Percentiles rank a stretch among this genome's conserved stretches.
Evolutionary conservation across 257 asterid genomes (phyloP).

Genomic region (Plantago ovata): DNA sequence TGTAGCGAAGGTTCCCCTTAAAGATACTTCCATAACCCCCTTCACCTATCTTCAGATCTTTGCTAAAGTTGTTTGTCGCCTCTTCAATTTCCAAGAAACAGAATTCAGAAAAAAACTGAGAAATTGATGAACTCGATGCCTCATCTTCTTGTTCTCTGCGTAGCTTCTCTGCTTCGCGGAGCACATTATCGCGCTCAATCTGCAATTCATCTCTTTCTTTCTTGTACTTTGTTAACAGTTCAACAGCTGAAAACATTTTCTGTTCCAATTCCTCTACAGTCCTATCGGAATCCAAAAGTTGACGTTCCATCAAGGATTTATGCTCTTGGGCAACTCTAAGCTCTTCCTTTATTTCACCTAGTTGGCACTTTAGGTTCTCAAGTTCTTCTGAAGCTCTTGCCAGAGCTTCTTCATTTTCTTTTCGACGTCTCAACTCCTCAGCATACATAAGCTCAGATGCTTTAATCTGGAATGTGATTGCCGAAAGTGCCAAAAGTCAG

Average conservation of each 20-base stretch:
- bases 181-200: constrained; percentile 63
- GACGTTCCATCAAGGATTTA: constrained; percentile 47
- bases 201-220: constrained; percentile 69
- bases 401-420: constrained; percentile 67
- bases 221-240: constrained; percentile 73
- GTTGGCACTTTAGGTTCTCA: constrained; percentile 41
- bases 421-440: constrained; percentile 54
- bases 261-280: constrained; percentile 65
- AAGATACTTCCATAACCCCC: constrained; percentile 86
- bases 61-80: constrained; percentile 65
- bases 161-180: constrained; percentile 58
- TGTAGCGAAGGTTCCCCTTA: constrained; percentile 65
- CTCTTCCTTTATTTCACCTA: constrained; percentile 40
- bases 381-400: constrained; percentile 51
- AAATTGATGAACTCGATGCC: constrained; percentile 44
- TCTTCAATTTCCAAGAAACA: constrained; percentile 66
- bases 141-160: constrained; percentile 45
- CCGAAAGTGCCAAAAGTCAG: constrained; percentile 1
- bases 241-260: constrained; percentile 72
- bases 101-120: constrained; percentile 65
- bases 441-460: constrained; percentile 47
- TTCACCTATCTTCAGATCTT: constrained; percentile 65
- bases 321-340: constrained; percentile 51
- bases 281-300: constrained; percentile 51
- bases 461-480: constrained; percentile 43